Evolutionary conservation across 1,284 basidiomycete species (phyloP).

Genomic region (Meira nashicola): DNA sequence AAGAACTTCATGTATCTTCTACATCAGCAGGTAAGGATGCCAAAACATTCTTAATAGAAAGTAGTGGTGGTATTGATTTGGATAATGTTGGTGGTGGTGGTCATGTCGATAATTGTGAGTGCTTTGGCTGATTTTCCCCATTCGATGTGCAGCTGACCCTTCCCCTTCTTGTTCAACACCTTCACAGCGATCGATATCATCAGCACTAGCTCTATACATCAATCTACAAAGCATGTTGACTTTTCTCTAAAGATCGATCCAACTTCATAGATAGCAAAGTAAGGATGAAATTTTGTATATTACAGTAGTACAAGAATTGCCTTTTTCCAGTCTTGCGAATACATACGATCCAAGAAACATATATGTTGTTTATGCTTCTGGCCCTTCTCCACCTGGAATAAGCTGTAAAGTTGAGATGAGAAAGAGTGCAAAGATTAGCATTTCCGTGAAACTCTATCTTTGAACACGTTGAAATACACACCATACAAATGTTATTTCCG

Average conservation of each 20-base stretch:
- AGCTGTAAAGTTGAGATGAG: slow-evolving; percentile 3
- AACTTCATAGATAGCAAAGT: background rate
- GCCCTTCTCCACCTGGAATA: slow-evolving; percentile 14
- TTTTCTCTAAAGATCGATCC: slow-evolving; percentile 50
- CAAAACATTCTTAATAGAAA: slow-evolving; percentile 43
- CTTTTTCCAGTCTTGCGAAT: background rate
- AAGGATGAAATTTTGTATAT: background rate
- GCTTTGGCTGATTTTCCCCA: background rate
- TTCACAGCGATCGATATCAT: slow-evolving; percentile 49
- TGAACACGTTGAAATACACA: slow-evolving; percentile 52
- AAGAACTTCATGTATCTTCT: slow-evolving; percentile 17
- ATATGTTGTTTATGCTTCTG: slow-evolving; percentile 8
- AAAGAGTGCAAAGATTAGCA: background rate
- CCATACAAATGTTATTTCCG: slow-evolving; percentile 98
- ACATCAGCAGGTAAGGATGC: slow-evolving; percentile 3
- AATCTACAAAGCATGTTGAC: slow-evolving; percentile 51
- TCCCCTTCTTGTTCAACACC: background rate
- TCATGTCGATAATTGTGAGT: slow-evolving; percentile 37
- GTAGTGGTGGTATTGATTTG: slow-evolving; percentile 46
- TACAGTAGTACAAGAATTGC: background rate
- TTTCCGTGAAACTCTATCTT: background rate
- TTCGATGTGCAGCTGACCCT: background rate
- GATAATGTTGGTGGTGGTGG: slow-evolving; percentile 34
- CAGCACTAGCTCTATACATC: slow-evolving; percentile 46
- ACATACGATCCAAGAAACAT: too few species aligned